Percentiles rank a stretch among this genome's conserved stretches.
phyloP scores from a whole-genome alignment of 2,329 filamentous ascomycete species.

The Thelonectria discophora region DNA sequence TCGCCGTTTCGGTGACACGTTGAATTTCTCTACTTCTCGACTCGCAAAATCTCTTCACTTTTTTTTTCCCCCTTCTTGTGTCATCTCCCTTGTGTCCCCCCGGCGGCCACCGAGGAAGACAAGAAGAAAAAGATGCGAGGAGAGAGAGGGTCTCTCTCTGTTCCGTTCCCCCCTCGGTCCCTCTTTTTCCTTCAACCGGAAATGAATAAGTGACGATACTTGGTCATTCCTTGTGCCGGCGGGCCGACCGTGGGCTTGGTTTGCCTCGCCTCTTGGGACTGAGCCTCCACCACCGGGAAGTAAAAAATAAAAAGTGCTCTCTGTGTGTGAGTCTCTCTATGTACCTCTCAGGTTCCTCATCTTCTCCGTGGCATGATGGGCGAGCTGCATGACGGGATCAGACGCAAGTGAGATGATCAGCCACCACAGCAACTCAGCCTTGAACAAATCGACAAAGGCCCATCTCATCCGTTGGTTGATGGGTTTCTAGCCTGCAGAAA shows the following conservation, averaged over 20 bases:
- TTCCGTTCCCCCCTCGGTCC: not conserved
- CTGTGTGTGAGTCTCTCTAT: not conserved
- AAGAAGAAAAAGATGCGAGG: not conserved
- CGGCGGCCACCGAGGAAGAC: not conserved
- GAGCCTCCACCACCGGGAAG: conserved; percentile 5
- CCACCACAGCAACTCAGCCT: conserved; percentile 15
- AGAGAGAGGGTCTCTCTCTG: not conserved
- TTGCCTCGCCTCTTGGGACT: conserved; percentile 1
- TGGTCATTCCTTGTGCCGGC: conserved; percentile 26
- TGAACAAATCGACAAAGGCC: conserved; percentile 4
- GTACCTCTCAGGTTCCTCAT: too few relatives aligned
- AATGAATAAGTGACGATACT: conserved; percentile 17
- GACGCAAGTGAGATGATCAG: not conserved
- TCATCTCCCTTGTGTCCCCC: conserved; percentile 2
- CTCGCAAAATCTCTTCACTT: conserved; percentile 3
- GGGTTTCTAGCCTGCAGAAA: conserved; percentile 13
- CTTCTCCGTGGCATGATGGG: too few relatives aligned
- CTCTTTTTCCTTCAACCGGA: conserved; percentile 22
- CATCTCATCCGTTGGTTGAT: conserved; percentile 17
- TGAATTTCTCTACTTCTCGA: conserved; percentile 25
- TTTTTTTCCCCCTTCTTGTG: not conserved
- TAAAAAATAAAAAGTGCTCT: not conserved
- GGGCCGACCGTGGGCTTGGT: conserved; percentile 20
- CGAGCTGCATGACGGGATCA: not conserved
- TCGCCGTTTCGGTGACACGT: conserved; percentile 34